These are phyloP conservation scores for Penicillium argentinense DNA, from an alignment of 495 filamentous ascomycete species.

Conservation along the genomic window DNA sequence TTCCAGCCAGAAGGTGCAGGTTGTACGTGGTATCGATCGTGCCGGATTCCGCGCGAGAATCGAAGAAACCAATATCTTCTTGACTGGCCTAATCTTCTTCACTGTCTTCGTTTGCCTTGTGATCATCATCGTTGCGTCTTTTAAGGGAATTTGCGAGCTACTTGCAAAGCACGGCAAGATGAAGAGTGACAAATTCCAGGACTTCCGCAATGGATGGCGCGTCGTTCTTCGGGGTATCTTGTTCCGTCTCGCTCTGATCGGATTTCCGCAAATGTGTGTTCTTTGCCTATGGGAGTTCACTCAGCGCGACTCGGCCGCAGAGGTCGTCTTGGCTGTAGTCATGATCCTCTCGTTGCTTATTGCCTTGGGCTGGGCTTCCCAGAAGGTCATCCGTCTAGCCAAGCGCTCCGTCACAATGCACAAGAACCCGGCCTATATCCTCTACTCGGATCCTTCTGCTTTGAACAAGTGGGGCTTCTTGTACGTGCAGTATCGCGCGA, in stretches of 20 bases:
- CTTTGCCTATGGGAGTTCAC: constrained; percentile 96
- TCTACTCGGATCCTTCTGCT: constrained; percentile 89
- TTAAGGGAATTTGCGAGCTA: constrained; percentile 78
- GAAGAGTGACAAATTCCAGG: constrained; percentile 83
- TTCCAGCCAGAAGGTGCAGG: constrained; percentile 56
- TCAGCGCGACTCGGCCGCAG: constrained; percentile 77
- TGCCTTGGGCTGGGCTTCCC: constrained; percentile 82
- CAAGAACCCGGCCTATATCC: constrained; percentile 94
- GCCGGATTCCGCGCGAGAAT: constrained; percentile 84
- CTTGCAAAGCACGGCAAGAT: constrained; percentile 73
- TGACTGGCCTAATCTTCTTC: constrained; percentile 91
- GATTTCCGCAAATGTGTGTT: constrained; percentile 88
- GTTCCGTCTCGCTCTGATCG: constrained; percentile 86
- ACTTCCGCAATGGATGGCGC: constrained; percentile 92
- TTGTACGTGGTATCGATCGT: constrained; percentile 84
- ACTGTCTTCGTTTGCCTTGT: constrained; percentile 75
- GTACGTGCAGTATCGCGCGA: constrained; percentile 95
- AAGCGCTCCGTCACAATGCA: constrained; percentile 87
- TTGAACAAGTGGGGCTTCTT: constrained; percentile 99
- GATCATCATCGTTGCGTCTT: constrained; percentile 68
- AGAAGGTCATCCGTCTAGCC: constrained; percentile 87
- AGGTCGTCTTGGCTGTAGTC: constrained; percentile 84
- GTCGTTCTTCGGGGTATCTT: constrained; percentile 87
- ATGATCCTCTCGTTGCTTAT: constrained; percentile 80
- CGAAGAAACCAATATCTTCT: constrained; percentile 89